A percentile compares a stretch with the other conserved stretches of the same genome.
Conservation (phyloP, 2,329 filamentous ascomycete species). For the Colletotrichum simmondsii region DNA sequence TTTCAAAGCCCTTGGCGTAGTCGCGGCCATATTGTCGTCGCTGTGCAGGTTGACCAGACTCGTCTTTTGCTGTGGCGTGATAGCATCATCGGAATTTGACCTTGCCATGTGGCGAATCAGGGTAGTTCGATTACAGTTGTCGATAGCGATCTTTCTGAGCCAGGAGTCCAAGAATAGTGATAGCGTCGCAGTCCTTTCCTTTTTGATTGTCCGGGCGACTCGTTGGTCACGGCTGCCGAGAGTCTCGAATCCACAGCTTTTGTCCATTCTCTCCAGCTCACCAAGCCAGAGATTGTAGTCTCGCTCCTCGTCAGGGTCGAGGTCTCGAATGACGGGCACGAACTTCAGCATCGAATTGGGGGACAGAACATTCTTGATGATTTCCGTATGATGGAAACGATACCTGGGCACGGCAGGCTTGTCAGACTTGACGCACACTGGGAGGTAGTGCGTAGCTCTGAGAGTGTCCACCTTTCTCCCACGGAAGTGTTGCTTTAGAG, state of each 20-base stretch:
- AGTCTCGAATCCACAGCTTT: constrained; percentile 66
- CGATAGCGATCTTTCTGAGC: constrained; percentile 60
- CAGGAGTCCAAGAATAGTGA: constrained; percentile 65
- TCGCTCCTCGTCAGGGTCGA: constrained; percentile 66
- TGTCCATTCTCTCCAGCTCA: constrained; percentile 67
- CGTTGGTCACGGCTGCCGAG: constrained; percentile 62
- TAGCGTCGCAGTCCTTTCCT: constrained; percentile 63
- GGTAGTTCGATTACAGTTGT: constrained; percentile 62
- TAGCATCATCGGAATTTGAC: constrained; percentile 56
- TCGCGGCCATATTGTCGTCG: constrained; percentile 48
- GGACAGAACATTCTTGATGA: constrained; percentile 68
- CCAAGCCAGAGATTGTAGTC: constrained; percentile 67
- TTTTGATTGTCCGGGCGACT: constrained; percentile 57
- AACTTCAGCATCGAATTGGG: constrained; percentile 71
- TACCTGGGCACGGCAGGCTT: constrained; percentile 67
- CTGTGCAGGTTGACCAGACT: constrained; percentile 61
- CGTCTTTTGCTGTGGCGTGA: constrained; percentile 66
- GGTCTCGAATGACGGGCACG: constrained; percentile 68
- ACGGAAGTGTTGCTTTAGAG: constrained; percentile 53
- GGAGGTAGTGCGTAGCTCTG: constrained; percentile 49
- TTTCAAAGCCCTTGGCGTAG: constrained; percentile 51
- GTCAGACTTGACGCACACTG: constrained; percentile 60
- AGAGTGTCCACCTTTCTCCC: constrained; percentile 55
- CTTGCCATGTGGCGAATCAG: constrained; percentile 65
- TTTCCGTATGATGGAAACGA: constrained; percentile 69